Conservation (phyloP, 1,139 yeast species). For the Sugiyamaella pinicola region DNA sequence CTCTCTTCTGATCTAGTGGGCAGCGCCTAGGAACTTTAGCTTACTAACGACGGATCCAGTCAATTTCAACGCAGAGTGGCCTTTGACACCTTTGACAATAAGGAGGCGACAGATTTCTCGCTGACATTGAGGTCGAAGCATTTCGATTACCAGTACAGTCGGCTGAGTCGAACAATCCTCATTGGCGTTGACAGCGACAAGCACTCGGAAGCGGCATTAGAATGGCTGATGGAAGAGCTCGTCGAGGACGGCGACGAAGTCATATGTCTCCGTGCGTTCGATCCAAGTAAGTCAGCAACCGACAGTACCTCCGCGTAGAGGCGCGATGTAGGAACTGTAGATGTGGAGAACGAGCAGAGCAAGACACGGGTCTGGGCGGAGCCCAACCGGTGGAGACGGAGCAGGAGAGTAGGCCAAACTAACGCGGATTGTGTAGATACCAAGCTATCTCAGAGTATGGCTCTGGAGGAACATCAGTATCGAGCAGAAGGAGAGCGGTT, state of each 20-base stretch:
- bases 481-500: constrained; percentile 45
- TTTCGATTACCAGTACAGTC: constrained; percentile 54
- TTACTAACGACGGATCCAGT: constrained; percentile 6
- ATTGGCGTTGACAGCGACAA: constrained; percentile 62
- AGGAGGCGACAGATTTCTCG: constrained; percentile 46
- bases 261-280: constrained; percentile 61
- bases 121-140: constrained; percentile 60
- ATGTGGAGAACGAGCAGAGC: background rate
- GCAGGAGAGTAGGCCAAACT: no score
- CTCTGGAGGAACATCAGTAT: constrained; percentile 32
- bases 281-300: constrained; percentile 36
- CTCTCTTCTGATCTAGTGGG: background rate
- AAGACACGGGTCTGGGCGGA: constrained; percentile 1
- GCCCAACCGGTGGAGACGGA: constrained; percentile 5
- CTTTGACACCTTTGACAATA: constrained; percentile 56
- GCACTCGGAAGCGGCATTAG: constrained; percentile 61
- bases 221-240: constrained; percentile 68
- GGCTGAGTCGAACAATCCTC: constrained; percentile 63
- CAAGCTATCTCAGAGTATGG: constrained; percentile 2
- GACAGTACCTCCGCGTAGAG: background rate
- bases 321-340: no score
- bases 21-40: background rate
- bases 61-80: constrained; percentile 47
- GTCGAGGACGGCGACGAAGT: constrained; percentile 66
- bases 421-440: background rate